phyloP scores from a whole-genome alignment of 2,329 filamentous ascomycete genomes.

The Scedosporium dehoogii region DNA sequence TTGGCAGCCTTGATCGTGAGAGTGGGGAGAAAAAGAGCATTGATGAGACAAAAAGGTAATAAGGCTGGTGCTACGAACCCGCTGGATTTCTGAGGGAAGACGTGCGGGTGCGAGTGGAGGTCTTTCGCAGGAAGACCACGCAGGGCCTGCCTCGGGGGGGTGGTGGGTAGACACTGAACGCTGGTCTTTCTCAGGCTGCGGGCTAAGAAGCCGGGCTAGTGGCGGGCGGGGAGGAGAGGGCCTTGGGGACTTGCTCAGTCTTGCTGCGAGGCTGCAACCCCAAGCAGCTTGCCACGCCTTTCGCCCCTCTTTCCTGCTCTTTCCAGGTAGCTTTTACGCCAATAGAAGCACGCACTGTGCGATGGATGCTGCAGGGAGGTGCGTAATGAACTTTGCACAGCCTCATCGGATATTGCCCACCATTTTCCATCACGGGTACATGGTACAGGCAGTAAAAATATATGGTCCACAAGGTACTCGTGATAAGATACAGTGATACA shows the following conservation, averaged over 20 bases:
- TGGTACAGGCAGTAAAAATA: neutral
- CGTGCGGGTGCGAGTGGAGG: neutral
- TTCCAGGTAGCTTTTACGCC: neutral
- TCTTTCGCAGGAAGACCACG: neutral
- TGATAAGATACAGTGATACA: neutral
- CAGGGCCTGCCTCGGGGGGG: neutral
- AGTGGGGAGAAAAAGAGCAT: neutral
- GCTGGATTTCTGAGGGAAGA: neutral
- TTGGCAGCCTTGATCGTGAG: neutral
- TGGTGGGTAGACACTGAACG: neutral
- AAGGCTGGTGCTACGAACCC: conserved; percentile 3
- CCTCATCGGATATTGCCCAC: neutral
- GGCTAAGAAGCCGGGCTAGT: neutral
- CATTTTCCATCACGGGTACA: neutral
- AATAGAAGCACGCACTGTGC: neutral
- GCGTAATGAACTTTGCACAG: conserved; percentile 3
- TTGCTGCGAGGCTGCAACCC: conserved; percentile 7
- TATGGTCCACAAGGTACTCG: neutral
- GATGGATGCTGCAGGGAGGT: neutral
- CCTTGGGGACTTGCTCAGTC: neutral
- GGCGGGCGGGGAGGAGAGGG: neutral
- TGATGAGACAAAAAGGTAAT: neutral
- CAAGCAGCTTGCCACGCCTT: neutral
- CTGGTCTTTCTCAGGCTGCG: neutral
- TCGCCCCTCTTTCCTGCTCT: neutral